Evolutionary conservation across 148 eudicot species (phyloP), one percentile per base, ranked within the genome.

Genomic region (Rhododendron vialii): DNA sequence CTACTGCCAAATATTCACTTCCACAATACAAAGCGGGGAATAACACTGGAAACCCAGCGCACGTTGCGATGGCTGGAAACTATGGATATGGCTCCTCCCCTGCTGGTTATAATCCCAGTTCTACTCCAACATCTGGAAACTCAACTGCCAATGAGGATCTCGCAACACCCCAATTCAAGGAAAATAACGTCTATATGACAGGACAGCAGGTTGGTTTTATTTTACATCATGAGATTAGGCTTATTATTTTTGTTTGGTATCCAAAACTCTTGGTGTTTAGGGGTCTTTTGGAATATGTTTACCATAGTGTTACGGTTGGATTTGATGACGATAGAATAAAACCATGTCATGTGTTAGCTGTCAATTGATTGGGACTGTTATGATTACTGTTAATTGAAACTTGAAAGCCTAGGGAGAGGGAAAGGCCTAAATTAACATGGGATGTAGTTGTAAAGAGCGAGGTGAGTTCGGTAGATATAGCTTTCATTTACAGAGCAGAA

Each of bases 121-220:
- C 96, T 59, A 84, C 90, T 65, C 59, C 90, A 51, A 71, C 92
- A 41, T 86, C 92, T 81, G 98, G 94, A 79, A 94, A 95, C 83
- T 87, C 92, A 61, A 87, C 89, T 51, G 87, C 92, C 86, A 94
- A 87, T 76, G 98, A 94, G 87, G 98, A 96, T 89, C 92, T 90
- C 61, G 88, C 88, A 24, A 87, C 92, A 38, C 87, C 95, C 78
- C 98, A 94, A 85, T 92, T 90, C 85, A 96, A 96, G 92, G 98
- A 96, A 78, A 93, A 48, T 77, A 94, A 95, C 84, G 83, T 91
- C 82, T 93, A 93, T 82, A 86, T 88, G 48, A 90, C 89, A 83
- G 95, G 94, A 57, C 98, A 94, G 88, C 98, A 96, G 98, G 98
- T 96, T 87, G 82, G 96, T 82, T 88, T 67, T 57, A 43, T 12